phyloP scores from a whole-genome alignment of 164 flowering plant genomes.

The Protea cynaroides region DNA sequence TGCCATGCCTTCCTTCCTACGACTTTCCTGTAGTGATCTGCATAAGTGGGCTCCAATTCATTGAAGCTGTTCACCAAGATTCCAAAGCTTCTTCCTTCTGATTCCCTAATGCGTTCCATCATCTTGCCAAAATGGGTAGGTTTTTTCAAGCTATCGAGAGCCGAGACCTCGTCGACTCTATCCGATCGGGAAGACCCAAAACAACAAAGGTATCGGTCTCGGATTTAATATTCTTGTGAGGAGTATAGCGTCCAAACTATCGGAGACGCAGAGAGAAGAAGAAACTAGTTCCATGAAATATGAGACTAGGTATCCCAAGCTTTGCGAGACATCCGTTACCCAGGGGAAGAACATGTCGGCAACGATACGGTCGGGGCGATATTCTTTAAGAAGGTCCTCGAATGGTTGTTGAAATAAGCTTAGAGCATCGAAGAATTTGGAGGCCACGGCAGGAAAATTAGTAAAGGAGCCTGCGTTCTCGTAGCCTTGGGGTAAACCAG shows the following conservation, averaged over 20 bases:
- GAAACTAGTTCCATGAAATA: constrained; percentile 22
- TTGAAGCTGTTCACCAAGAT: constrained; percentile 26
- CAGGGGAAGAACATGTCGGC: constrained; percentile 31
- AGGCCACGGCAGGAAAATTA: constrained; percentile 6
- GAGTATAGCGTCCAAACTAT: constrained; percentile 4
- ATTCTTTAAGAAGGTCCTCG: constrained; percentile 19
- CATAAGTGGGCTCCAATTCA: constrained; percentile 29
- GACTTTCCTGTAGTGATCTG: constrained; percentile 8
- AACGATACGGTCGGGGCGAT: constrained; percentile 26
- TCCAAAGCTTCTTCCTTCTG: constrained; percentile 25
- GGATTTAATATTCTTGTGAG: constrained; percentile 5
- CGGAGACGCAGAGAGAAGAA: constrained; percentile 15
- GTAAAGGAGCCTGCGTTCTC: constrained; percentile 17
- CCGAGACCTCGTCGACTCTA: constrained; percentile 19
- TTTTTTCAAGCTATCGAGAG: neutral
- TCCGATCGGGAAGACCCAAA: constrained; percentile 20
- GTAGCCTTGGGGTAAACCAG: constrained; percentile 33
- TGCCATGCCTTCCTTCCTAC: constrained; percentile 21
- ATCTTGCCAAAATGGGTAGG: neutral
- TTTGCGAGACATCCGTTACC: too few relatives aligned
- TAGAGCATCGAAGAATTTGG: constrained; percentile 16
- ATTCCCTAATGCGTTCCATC: too few relatives aligned
- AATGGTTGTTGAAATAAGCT: constrained; percentile 21
- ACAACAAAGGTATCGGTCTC: constrained; percentile 18
- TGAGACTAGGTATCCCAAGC: too few relatives aligned